phyloP scores from a whole-genome alignment of 345 rosid species.

The Schrenkiella parvula region DNA sequence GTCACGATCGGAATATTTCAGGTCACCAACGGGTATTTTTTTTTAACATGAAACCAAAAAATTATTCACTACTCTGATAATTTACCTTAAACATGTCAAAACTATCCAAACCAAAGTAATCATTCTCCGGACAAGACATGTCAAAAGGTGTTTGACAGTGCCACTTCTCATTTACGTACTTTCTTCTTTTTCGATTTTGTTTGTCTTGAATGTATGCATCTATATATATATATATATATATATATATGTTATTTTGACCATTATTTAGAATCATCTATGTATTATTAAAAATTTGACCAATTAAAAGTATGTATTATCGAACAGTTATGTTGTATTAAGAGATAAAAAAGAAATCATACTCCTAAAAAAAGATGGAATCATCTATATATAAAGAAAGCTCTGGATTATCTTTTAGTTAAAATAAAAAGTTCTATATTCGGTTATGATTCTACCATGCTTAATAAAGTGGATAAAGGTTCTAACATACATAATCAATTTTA shows the following conservation, averaged over 20 bases:
- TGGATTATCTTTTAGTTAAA: no score
- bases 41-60: not conserved
- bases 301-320: not conserved
- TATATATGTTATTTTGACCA: not conserved
- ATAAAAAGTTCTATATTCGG: slow-evolving; percentile 21
- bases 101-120: not conserved
- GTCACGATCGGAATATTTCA: slow-evolving; percentile 27
- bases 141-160: slow-evolving; percentile 30
- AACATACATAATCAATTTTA: not conserved
- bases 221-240: not conserved
- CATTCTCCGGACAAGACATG: slow-evolving; percentile 32
- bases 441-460: slow-evolving; percentile 7
- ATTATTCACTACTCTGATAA: not conserved
- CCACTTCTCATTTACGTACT: slow-evolving; percentile 31
- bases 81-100: slow-evolving; percentile 20
- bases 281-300: not conserved
- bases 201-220: not conserved
- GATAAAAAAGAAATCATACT: not conserved
- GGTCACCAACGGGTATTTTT: slow-evolving; percentile 13
- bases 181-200: slow-evolving; percentile 11
- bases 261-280: not conserved
- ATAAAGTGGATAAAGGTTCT: not conserved
- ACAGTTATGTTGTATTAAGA: not conserved
- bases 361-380: not conserved
- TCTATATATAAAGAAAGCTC: slow-evolving; percentile 1